phyloP scores from a whole-genome alignment of 2,329 filamentous ascomycete genomes.

The Fusarium heterosporum region DNA sequence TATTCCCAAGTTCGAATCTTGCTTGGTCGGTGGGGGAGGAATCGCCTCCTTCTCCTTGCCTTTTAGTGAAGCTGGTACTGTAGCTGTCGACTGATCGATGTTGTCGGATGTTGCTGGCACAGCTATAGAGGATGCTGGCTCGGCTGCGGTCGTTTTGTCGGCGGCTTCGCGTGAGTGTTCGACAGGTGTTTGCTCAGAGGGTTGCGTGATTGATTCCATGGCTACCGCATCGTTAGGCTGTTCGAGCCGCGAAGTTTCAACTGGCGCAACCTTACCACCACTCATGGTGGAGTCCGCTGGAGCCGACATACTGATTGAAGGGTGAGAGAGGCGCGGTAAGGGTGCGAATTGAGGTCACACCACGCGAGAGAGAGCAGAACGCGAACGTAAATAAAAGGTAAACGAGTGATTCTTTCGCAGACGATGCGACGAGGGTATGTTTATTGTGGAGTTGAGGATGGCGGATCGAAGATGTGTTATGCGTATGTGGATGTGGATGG shows the following conservation, averaged over 20 bases:
- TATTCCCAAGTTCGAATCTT: constrained; percentile 57
- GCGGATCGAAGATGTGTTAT: constrained; percentile 34
- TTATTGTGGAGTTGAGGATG: constrained; percentile 22
- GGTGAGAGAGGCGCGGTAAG: constrained; percentile 31
- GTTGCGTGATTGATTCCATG: constrained; percentile 52
- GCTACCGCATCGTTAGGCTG: constrained; percentile 54
- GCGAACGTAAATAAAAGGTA: constrained; percentile 17
- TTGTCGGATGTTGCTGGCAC: constrained; percentile 35
- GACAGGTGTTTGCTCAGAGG: constrained; percentile 31
- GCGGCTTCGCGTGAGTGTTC: constrained; percentile 33
- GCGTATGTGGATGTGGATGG: constrained; percentile 33
- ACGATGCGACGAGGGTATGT: constrained; percentile 10
- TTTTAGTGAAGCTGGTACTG: constrained; percentile 45
- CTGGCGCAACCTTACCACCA: constrained; percentile 47
- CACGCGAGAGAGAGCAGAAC: constrained; percentile 36
- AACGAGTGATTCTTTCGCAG: constrained; percentile 40
- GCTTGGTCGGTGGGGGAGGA: constrained; percentile 48
- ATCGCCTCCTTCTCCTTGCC: constrained; percentile 52
- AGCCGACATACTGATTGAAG: constrained; percentile 48
- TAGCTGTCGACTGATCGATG: constrained; percentile 35
- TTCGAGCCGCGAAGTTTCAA: constrained; percentile 48
- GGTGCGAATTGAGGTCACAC: constrained; percentile 45
- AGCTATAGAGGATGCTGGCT: constrained; percentile 33
- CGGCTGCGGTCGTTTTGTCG: constrained; percentile 30
- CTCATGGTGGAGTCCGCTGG: constrained; percentile 50